These are phyloP conservation scores for Chimonanthus praecox DNA, from an alignment of 164 flowering plant genomes.

Conservation along the genomic window DNA sequence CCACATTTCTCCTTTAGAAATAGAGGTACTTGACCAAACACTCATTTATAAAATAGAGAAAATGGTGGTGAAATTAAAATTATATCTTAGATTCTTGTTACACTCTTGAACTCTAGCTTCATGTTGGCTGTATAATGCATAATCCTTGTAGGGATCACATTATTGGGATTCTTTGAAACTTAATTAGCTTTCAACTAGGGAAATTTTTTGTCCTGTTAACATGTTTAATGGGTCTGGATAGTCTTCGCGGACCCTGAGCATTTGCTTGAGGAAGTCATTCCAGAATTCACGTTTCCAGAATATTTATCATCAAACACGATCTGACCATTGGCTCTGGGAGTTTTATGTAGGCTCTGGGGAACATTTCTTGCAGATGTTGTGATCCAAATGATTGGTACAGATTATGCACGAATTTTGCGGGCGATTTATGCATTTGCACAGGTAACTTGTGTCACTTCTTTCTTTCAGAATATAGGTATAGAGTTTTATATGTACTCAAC, in stretches of 20 bases:
- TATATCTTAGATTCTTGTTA: not conserved
- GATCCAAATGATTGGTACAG: conserved; percentile 97
- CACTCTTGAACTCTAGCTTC: not conserved
- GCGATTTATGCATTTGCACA: conserved; percentile 94
- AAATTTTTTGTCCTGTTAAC: too few species aligned
- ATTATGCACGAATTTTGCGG: conserved; percentile 85
- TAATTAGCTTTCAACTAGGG: not conserved
- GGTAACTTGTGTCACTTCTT: conserved; percentile 29
- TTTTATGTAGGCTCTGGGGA: conserved; percentile 78
- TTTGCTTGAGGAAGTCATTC: not conserved
- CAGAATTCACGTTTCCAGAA: not conserved
- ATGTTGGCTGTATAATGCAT: not conserved
- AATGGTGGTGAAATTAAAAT: too few species aligned
- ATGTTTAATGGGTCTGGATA: not conserved
- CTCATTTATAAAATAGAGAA: not conserved
- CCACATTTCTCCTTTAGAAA: not conserved
- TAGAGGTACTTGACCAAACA: not conserved
- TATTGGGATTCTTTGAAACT: not conserved
- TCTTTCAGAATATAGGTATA: not conserved
- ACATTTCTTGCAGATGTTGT: conserved; percentile 86
- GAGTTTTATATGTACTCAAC: not conserved
- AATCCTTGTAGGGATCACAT: not conserved
- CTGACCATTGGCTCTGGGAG: not conserved
- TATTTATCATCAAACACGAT: conserved; percentile 4
- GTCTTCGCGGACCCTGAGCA: not conserved